Percentiles rank a stretch among this genome's conserved stretches.
phyloP scores from a whole-genome alignment of 148 eudicot genomes.

The Rhododendron molle region DNA sequence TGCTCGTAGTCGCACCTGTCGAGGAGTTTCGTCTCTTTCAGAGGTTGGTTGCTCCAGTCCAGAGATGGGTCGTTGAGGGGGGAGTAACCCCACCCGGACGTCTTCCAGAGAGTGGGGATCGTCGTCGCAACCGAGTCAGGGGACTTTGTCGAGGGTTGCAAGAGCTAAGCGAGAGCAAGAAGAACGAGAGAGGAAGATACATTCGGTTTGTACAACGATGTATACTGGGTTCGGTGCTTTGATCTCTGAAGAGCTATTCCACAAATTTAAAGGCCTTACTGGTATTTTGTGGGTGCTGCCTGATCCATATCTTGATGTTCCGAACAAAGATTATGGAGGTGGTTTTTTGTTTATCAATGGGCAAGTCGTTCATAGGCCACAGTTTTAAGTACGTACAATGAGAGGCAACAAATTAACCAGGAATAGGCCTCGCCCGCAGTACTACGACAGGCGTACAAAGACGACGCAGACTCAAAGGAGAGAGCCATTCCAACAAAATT shows the following conservation, averaged over 20 bases:
- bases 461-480: conserved; percentile 47
- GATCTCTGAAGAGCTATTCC: conserved; percentile 81
- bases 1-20: conserved; percentile 95
- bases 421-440: conserved; percentile 55
- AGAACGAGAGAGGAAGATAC: conserved; percentile 73
- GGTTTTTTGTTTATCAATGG: no score
- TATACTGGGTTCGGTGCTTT: conserved; percentile 92
- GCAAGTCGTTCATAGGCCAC: no score
- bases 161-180: conserved; percentile 26
- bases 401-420: no score
- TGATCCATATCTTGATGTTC: no score
- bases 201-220: conserved; percentile 73
- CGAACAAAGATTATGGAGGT: no score
- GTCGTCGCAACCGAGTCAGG: conserved; percentile 1
- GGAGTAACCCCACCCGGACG: conserved; percentile 66
- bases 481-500: conserved; percentile 28
- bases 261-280: conserved; percentile 84
- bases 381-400: no score
- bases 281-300: no score
- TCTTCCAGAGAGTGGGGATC: conserved; percentile 33
- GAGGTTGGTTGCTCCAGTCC: conserved; percentile 88
- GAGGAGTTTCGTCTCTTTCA: conserved; percentile 68
- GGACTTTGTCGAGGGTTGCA: conserved; percentile 19
- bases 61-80: conserved; percentile 84
- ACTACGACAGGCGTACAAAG: conserved; percentile 70